Percentiles rank a stretch among this genome's conserved stretches.
phyloP scores from a whole-genome alignment of 2,329 filamentous ascomycete species.

The Alternaria sp. region DNA sequence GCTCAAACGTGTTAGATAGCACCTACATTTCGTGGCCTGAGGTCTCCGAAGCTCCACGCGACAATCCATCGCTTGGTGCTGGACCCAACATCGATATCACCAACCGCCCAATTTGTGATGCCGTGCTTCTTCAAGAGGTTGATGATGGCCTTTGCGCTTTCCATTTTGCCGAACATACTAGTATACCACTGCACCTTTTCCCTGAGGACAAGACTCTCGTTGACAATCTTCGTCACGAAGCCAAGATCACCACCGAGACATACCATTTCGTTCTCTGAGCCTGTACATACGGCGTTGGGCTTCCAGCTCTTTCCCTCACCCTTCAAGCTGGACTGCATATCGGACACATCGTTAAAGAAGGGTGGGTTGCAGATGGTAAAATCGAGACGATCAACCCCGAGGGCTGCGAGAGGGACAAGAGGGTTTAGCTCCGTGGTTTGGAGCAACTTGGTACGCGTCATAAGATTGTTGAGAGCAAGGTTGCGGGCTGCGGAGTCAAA shows the following conservation, averaged over 20 bases:
- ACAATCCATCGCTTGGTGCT: slow-evolving; percentile 87
- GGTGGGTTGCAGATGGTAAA: slow-evolving; percentile 96
- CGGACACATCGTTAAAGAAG: slow-evolving; percentile 80
- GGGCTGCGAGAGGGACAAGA: slow-evolving; percentile 70
- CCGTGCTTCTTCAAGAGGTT: slow-evolving; percentile 63
- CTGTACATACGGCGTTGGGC: slow-evolving; percentile 78
- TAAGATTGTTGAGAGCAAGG: slow-evolving; percentile 70
- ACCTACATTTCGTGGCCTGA: slow-evolving; percentile 67
- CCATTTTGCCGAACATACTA: slow-evolving; percentile 85
- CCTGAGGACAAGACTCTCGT: slow-evolving; percentile 69
- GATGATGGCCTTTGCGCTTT: slow-evolving; percentile 70
- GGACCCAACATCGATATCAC: slow-evolving; percentile 75
- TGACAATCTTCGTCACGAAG: slow-evolving; percentile 75
- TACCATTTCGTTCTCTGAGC: slow-evolving; percentile 85
- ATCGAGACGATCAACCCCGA: slow-evolving; percentile 67
- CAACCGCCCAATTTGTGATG: slow-evolving; percentile 82
- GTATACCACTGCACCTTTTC: slow-evolving; percentile 84
- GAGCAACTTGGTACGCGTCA: slow-evolving; percentile 70
- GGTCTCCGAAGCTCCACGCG: slow-evolving; percentile 81
- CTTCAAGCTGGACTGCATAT: slow-evolving; percentile 67
- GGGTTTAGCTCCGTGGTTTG: slow-evolving; percentile 60
- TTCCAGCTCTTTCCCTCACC: slow-evolving; percentile 71
- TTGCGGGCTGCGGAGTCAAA: slow-evolving; percentile 73
- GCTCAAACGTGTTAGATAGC: not conserved
- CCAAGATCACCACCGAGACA: slow-evolving; percentile 77